phyloP scores from a whole-genome alignment of 331 rosid species.

The Dryas integrifolia region DNA sequence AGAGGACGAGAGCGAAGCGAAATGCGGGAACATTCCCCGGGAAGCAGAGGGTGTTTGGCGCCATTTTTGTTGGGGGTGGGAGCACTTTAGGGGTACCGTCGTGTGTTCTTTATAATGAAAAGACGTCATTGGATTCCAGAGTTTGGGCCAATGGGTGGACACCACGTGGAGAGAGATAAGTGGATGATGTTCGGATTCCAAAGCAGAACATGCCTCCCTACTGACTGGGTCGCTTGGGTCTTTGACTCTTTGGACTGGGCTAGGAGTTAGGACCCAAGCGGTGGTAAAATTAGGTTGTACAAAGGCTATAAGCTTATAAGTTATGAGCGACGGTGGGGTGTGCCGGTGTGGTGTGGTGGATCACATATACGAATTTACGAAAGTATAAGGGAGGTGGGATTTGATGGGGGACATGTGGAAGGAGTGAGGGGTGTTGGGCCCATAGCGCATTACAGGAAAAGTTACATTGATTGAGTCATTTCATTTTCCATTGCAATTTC shows the following conservation, averaged over 20 bases:
- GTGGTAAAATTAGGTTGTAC: background rate
- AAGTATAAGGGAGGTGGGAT: conserved; percentile 36
- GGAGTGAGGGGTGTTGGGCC: conserved; percentile 17
- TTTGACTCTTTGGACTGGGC: conserved; percentile 30
- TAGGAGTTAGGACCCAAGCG: background rate
- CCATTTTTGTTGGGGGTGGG: conserved; percentile 45
- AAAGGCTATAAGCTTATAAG: background rate
- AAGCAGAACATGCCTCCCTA: conserved; percentile 31
- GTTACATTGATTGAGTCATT: no score
- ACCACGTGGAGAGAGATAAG: conserved; percentile 48
- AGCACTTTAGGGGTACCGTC: conserved; percentile 12
- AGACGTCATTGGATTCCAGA: conserved; percentile 81
- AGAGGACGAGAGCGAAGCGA: conserved; percentile 27
- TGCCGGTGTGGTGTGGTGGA: conserved; percentile 20
- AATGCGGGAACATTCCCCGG: conserved; percentile 31
- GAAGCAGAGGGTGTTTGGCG: conserved; percentile 44
- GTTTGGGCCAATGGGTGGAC: background rate
- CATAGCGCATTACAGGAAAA: background rate
- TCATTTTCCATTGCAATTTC: background rate
- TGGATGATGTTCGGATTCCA: conserved; percentile 42
- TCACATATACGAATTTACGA: background rate
- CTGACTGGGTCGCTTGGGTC: conserved; percentile 40
- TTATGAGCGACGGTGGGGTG: conserved; percentile 23
- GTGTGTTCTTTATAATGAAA: conserved; percentile 52
- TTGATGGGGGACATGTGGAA: conserved; percentile 50